Evolutionary conservation across 352 stramenopile genomes (phyloP), one percentile per base, ranked within the genome.

Genomic region (Hyaloperonospora arabidopsidis): DNA sequence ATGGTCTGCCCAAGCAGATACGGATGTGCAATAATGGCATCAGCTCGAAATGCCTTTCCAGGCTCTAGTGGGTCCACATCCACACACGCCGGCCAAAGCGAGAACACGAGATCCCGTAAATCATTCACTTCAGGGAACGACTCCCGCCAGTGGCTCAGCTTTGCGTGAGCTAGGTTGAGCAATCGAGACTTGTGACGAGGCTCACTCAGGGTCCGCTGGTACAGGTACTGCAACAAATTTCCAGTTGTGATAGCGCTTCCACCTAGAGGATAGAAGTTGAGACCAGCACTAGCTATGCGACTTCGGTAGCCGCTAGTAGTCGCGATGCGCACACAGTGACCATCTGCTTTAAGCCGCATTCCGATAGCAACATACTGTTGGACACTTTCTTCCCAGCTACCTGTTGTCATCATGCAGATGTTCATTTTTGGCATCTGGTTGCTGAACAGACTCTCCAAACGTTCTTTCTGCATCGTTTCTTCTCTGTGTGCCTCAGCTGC

Each of bases 281-380:
- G 55, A 8, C 79, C 78, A 45, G 65, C 59, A 21, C 51, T 63
- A 10, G 76, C 57, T 28, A 97, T 80, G 1, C 74, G 76, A 10
- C 82, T 49, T 0, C 88, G 72, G 65, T 91, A 87, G 6, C 70
- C 71, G 21, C 75, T 73, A 49, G 93, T 89, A 8, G 87, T 93
- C 0, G 89, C 91, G 32, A 98, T 82, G 4, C 93, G 77, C 0
- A 98, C 89, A 23, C 82, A 76, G 64, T 98, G 93, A 1, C 91
- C 91, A 34, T 95, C 64, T 0, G 63, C 58, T 59, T 84, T 65
- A 10, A 98, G 71, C 5, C 73, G 56, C 11, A 83, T 51, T 28
- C 84, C 87, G 21, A 97, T 80, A 1, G 70, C 76, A 19, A 91
- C 71, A 49, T 78, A 91, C 23, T 86, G 79, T 38, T 89, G 65